Evolutionary conservation across 768 basidiomycete genomes (phyloP).

Genomic region (Phanerochaete sordida): DNA sequence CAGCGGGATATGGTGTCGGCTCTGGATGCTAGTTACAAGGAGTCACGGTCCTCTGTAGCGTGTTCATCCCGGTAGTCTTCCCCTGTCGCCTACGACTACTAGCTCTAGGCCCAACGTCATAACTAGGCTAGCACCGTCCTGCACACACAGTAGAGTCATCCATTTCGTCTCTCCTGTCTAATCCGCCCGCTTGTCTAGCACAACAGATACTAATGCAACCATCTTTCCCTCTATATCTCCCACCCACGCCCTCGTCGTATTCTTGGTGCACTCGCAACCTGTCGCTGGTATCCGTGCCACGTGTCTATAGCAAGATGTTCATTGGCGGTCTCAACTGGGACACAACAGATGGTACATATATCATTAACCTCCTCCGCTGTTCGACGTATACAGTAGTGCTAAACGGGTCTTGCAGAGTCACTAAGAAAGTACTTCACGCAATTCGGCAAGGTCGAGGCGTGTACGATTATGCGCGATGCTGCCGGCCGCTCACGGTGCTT

Average conservation of each 20-base stretch:
- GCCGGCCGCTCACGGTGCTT: conserved; percentile 95
- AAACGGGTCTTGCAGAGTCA: conserved; percentile 51
- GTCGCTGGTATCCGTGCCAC: conserved; percentile 3
- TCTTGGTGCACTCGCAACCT: conserved; percentile 6
- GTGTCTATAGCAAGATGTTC: conserved; percentile 92
- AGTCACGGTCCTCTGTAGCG: conserved; percentile 20
- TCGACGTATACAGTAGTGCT: conserved; percentile 40
- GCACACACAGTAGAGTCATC: conserved; percentile 74
- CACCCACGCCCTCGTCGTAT: conserved; percentile 22
- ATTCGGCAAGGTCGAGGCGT: conserved; percentile 96
- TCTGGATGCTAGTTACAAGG: conserved; percentile 19
- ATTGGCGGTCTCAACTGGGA: conserved; percentile 99
- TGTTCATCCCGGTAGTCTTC: conserved; percentile 25
- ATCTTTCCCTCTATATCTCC: conserved; percentile 39
- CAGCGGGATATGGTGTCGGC: conserved; percentile 18
- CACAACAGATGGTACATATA: conserved; percentile 91
- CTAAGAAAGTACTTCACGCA: conserved; percentile 88
- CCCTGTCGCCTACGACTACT: conserved; percentile 49
- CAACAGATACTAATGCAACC: conserved; percentile 76
- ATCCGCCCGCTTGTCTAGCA: conserved; percentile 61
- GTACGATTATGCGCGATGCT: conserved; percentile 98
- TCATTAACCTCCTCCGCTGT: conserved; percentile 34
- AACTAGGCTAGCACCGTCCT: conserved; percentile 65
- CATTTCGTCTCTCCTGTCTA: conserved; percentile 53
- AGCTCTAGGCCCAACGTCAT: conserved; percentile 49